Base-by-base conservation (phyloP, 257 asterid genomes). In the Penstemon newberryi region DNA sequence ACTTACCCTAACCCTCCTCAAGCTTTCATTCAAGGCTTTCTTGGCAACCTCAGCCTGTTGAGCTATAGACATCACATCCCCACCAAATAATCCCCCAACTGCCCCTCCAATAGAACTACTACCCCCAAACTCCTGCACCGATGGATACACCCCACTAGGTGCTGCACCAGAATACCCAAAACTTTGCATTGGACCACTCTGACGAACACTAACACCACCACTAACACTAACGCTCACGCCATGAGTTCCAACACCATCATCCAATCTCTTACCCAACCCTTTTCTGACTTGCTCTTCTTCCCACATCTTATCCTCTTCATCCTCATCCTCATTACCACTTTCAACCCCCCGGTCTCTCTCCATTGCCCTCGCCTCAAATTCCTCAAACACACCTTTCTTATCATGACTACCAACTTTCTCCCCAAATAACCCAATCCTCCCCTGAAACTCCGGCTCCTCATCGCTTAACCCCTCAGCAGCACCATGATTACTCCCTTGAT, bases 231-330 rank as follows among this genome's bases (percentile, higher is more conserved):
- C 72, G 65, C 73, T 46, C 55, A 74, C 82, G 58, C 86, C 92
- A 74, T 77, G 81, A 60, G 65, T 80, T 33, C 77, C 82, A 67
- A 82, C 74, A 46, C 87, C 85, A 42, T 93, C 97, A 62, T 90
- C 97, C 13, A 90, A 64, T 74, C 97, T 86, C 81, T 88, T 93
- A 1, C 99, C 99, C 66, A 92, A 77, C 63, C 96, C 99, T 67
- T 91, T 94, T 73, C 99, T 91, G 57, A 87, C 92, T 77, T 91
- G 97, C 73, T 89, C 97, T 80, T 89, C 99, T 74, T 94, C 97
- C 99, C 99, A 94, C 90, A 87, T 79, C 70, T 82, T 91, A 45
- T 91, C 99, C 83, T 87, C 91, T 75, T 91, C 99, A 40, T 90
- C 98, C 60, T 93, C 96, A 44, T 80, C 95, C 62, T 77, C 83